Evolutionary conservation across 179 eudicot species (phyloP).

Genomic region (Gypsophila paniculata): DNA sequence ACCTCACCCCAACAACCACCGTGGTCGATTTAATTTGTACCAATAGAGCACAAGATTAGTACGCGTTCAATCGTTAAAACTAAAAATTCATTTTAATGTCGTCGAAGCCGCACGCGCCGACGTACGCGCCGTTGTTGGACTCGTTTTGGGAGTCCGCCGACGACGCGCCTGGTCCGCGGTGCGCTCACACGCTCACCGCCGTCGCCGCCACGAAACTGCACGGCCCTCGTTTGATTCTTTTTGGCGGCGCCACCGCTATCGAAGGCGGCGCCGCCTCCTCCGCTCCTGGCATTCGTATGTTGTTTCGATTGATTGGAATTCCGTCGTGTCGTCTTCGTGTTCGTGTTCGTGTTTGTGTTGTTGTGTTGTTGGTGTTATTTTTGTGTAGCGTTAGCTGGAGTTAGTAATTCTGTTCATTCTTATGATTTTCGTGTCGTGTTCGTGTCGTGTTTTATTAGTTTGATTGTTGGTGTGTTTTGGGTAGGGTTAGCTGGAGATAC

Average conservation of each 20-base stretch:
- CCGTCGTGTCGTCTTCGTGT: background rate
- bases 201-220: conserved; percentile 68
- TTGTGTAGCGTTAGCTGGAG: conserved; percentile 81
- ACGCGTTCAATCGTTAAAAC: no score
- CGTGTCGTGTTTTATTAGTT: no score
- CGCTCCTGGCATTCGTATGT: conserved; percentile 41
- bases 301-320: background rate
- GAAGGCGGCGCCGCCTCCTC: conserved; percentile 64
- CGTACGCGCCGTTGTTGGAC: conserved; percentile 51
- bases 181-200: conserved; percentile 77
- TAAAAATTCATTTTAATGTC: no score
- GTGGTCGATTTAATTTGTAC: no score
- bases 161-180: conserved; percentile 87
- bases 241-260: conserved; percentile 95
- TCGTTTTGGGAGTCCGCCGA: conserved; percentile 78
- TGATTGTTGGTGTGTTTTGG: no score
- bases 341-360: no score
- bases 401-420: conserved; percentile 74
- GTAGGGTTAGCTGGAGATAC: no score
- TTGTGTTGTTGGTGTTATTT: background rate
- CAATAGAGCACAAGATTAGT: no score
- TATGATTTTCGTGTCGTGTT: no score
- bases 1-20: no score
- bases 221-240: conserved; percentile 84
- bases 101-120: conserved; percentile 95